Evolutionary conservation across 148 eudicot species (phyloP).

Genomic region (Rhododendron mucronatum): DNA sequence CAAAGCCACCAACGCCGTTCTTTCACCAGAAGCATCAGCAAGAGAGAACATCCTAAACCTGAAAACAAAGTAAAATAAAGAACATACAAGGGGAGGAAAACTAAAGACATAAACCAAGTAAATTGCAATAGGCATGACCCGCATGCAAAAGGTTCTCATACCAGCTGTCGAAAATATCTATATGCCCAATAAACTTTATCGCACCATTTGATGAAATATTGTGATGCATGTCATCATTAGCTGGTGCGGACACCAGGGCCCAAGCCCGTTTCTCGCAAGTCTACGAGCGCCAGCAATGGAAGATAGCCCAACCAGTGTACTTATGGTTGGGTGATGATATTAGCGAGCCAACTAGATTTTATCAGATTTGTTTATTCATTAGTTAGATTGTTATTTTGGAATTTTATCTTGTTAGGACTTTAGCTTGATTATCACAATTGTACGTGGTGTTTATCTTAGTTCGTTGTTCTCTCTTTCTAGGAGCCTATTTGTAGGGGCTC

Average conservation of each 20-base stretch:
- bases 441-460: no score
- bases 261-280: no score
- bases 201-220: not conserved
- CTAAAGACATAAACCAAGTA: slow-evolving; percentile 7
- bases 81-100: not conserved
- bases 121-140: not conserved
- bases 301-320: no score
- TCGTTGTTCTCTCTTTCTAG: no score
- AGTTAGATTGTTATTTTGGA: no score
- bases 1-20: slow-evolving; percentile 86
- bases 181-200: not conserved
- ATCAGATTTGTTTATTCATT: no score
- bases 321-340: no score
- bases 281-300: no score
- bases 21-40: slow-evolving; percentile 69
- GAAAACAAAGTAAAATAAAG: slow-evolving; percentile 7
- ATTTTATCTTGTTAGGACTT: no score
- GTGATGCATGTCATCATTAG: not conserved
- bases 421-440: no score
- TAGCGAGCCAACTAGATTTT: no score
- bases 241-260: not conserved
- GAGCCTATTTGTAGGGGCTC: no score
- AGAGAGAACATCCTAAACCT: slow-evolving; percentile 93
- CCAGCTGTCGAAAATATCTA: not conserved
- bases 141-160: not conserved